Conservation (phyloP, 306 rosid species). For the Cicer cuneatum region DNA sequence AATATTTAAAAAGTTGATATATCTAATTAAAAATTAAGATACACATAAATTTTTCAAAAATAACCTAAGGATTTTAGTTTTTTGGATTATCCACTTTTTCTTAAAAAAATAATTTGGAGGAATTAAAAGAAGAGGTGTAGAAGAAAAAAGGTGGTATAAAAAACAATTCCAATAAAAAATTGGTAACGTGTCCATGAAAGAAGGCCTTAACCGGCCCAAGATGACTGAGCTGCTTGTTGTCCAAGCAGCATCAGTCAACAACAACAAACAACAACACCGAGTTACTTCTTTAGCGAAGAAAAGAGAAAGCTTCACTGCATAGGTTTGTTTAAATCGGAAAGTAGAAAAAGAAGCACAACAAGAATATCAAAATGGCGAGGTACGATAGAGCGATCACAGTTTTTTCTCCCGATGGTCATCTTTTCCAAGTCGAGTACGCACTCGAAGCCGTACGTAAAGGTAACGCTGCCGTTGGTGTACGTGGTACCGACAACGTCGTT, state of each 20-base stretch:
- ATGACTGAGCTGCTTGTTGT: slow-evolving; percentile 23
- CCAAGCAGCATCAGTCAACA: slow-evolving; percentile 20
- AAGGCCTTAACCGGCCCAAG: slow-evolving; percentile 3
- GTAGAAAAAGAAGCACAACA: background rate
- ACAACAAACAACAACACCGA: too few relatives aligned
- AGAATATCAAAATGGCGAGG: slow-evolving; percentile 69
- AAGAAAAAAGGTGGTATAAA: too few relatives aligned
- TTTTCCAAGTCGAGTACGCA: slow-evolving; percentile 96
- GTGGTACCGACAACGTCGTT: slow-evolving; percentile 93
- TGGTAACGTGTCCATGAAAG: too few relatives aligned
- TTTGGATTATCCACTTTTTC: too few relatives aligned
- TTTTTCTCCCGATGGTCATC: slow-evolving; percentile 96
- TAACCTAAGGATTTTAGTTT: too few relatives aligned
- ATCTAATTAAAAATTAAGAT: too few relatives aligned
- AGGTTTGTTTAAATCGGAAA: slow-evolving; percentile 23
- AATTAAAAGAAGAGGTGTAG: too few relatives aligned
- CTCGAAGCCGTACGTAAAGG: slow-evolving; percentile 99
- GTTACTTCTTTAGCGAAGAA: background rate
- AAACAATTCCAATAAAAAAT: too few relatives aligned
- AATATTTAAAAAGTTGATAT: too few relatives aligned
- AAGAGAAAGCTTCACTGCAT: background rate
- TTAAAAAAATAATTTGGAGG: too few relatives aligned
- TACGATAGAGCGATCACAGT: slow-evolving; percentile 98
- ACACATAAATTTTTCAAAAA: too few relatives aligned
- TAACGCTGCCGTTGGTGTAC: slow-evolving; percentile 99